A percentile compares a stretch with the other conserved stretches of the same genome.
These are phyloP conservation scores for Cnidoscolus chayamansa DNA, from an alignment of 441 rosid species.

Conservation along the genomic window DNA sequence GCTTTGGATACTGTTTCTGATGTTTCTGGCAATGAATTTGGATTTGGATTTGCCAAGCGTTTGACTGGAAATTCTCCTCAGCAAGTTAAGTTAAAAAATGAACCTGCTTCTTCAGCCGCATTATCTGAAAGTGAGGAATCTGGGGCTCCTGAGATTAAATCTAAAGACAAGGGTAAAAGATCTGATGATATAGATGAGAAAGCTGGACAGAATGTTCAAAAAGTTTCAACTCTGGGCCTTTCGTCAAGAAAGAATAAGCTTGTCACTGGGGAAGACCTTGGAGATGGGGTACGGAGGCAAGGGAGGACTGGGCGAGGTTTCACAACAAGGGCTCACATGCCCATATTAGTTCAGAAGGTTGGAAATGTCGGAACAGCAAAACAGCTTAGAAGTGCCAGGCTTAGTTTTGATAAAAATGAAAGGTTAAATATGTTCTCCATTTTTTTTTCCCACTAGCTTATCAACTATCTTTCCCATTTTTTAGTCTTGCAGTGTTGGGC, in stretches of 20 bases:
- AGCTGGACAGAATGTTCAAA: slow-evolving; percentile 60
- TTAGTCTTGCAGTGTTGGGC: slow-evolving; percentile 9
- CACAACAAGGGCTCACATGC: slow-evolving; percentile 58
- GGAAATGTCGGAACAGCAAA: slow-evolving; percentile 74
- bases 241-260: slow-evolving; percentile 81
- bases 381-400: slow-evolving; percentile 85
- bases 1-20: slow-evolving; percentile 73
- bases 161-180: slow-evolving; percentile 69
- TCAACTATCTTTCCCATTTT: slow-evolving; percentile 16
- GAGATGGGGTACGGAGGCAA: slow-evolving; percentile 78
- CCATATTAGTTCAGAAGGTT: slow-evolving; percentile 59
- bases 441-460: slow-evolving; percentile 11
- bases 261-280: slow-evolving; percentile 60
- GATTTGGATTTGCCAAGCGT: slow-evolving; percentile 66
- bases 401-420: slow-evolving; percentile 75
- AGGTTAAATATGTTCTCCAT: slow-evolving; percentile 50
- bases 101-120: slow-evolving; percentile 60
- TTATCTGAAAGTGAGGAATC: slow-evolving; percentile 95
- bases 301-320: slow-evolving; percentile 80
- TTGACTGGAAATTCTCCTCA: slow-evolving; percentile 70
- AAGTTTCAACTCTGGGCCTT: slow-evolving; percentile 52
- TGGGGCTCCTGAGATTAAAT: slow-evolving; percentile 72
- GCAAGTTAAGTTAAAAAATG: slow-evolving; percentile 66
- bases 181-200: slow-evolving; percentile 71
- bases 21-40: slow-evolving; percentile 62